phyloP scores from a whole-genome alignment of 1,139 yeast species.

The Pneumocystis sp. region DNA sequence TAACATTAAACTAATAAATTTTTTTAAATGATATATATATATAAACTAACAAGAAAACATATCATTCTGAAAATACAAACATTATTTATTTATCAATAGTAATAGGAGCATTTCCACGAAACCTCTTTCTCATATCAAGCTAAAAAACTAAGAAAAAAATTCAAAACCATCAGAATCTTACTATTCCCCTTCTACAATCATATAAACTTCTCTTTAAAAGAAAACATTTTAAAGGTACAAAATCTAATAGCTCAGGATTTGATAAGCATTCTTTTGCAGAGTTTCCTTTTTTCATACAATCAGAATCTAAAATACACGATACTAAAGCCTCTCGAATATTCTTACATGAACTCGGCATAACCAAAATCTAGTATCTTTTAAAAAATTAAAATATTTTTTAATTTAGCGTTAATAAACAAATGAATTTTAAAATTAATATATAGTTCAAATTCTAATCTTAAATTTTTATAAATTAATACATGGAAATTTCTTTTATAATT shows the following conservation, averaged over 20 bases:
- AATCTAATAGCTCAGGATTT: conserved; percentile 57
- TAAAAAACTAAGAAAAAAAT: conserved; percentile 19
- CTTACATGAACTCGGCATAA: conserved; percentile 1
- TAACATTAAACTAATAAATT: neutral
- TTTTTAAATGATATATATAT: neutral
- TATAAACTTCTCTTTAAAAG: conserved; percentile 5
- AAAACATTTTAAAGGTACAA: conserved; percentile 75
- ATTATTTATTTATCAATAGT: conserved; percentile 2
- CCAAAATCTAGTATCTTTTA: neutral
- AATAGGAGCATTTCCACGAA: conserved; percentile 79
- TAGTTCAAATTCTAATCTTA: neutral
- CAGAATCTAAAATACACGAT: conserved; percentile 7
- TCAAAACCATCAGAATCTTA: neutral
- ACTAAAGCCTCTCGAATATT: conserved; percentile 11
- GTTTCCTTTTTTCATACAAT: conserved; percentile 31
- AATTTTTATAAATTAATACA: too few relatives aligned
- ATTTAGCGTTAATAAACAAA: neutral
- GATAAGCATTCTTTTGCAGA: conserved; percentile 81
- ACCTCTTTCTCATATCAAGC: conserved; percentile 74
- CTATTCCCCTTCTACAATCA: conserved; percentile 32
- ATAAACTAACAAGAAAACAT: neutral
- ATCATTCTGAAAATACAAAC: neutral
- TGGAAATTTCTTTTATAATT: too few relatives aligned
- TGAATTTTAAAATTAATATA: too few relatives aligned
- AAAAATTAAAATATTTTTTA: neutral